Percentiles rank a stretch among this genome's conserved stretches.
Evolutionary conservation across 495 filamentous ascomycete species (phyloP).

Genomic region (Hypoxylon fragiforme): DNA sequence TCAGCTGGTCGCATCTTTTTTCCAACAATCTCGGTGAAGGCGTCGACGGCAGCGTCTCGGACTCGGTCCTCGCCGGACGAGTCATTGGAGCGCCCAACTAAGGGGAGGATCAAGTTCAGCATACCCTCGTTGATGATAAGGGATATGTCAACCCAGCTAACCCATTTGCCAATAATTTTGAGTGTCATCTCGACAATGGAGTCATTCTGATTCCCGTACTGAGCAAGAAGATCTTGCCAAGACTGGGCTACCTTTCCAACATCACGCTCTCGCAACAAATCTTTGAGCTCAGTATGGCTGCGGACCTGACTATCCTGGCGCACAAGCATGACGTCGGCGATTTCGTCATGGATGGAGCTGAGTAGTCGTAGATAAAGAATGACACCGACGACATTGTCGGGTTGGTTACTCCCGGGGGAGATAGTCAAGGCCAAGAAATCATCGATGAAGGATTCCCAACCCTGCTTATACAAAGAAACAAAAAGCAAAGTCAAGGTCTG

Average conservation of each 20-base stretch:
- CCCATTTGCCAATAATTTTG: conserved; percentile 89
- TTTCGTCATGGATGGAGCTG: conserved; percentile 91
- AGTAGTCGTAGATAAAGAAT: conserved; percentile 87
- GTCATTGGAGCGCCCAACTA: conserved; percentile 62
- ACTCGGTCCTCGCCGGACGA: conserved; percentile 66
- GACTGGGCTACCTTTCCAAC: conserved; percentile 81
- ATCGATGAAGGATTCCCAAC: conserved; percentile 86
- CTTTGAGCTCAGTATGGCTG: conserved; percentile 82
- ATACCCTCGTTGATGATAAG: conserved; percentile 87
- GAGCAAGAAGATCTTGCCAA: conserved; percentile 87
- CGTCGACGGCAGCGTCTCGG: conserved; percentile 84
- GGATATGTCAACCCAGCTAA: conserved; percentile 96
- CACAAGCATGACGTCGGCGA: conserved; percentile 86
- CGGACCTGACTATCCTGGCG: conserved; percentile 73
- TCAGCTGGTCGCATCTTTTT: conserved; percentile 96
- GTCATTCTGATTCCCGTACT: conserved; percentile 76
- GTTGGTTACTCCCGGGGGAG: conserved; percentile 53
- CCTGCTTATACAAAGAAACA: conserved; percentile 75
- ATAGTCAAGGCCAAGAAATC: conserved; percentile 75
- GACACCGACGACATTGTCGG: conserved; percentile 74
- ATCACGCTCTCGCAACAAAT: conserved; percentile 81
- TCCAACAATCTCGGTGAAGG: conserved; percentile 90
- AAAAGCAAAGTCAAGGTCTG: conserved; percentile 95
- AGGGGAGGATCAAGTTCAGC: conserved; percentile 79
- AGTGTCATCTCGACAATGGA: conserved; percentile 81